A percentile compares a stretch with the other conserved stretches of the same genome.
phyloP scores from a whole-genome alignment of 179 eudicot genomes.

The Beta corolliflora region DNA sequence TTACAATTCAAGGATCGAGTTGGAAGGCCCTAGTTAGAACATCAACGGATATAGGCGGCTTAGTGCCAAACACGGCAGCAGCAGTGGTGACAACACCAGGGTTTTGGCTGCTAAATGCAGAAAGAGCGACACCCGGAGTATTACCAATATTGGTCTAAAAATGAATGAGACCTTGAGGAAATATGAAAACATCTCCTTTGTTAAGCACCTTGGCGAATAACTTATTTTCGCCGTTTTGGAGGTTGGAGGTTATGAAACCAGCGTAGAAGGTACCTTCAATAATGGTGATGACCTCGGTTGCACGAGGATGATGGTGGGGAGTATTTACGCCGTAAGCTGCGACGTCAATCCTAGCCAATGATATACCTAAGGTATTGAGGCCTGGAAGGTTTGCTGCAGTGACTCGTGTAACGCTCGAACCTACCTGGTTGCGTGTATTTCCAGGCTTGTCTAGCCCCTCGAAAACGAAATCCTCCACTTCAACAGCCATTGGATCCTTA shows the following conservation, averaged over 20 bases:
- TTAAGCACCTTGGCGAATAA: not conserved
- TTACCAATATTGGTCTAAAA: conserved; percentile 3
- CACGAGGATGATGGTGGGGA: conserved; percentile 2
- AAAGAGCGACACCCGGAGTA: not conserved
- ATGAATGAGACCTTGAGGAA: not conserved
- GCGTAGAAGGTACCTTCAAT: not conserved
- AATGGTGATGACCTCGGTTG: not conserved
- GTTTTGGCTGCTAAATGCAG: not conserved
- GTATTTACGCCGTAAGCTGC: not conserved
- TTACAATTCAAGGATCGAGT: not conserved
- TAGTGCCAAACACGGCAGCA: not conserved
- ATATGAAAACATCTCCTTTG: not conserved
- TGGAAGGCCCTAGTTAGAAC: conserved; percentile 9
- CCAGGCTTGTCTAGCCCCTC: not conserved
- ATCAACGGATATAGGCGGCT: not conserved
- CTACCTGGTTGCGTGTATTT: not conserved
- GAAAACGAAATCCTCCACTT: not conserved
- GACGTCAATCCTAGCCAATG: not conserved
- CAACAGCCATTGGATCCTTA: not conserved
- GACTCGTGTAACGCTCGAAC: not conserved
- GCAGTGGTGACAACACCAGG: not conserved
- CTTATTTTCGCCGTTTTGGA: not conserved
- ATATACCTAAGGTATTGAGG: not conserved
- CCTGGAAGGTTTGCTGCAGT: not conserved
- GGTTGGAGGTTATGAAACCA: conserved; percentile 7